Percentiles rank a stretch among this genome's conserved stretches.
Conservation (phyloP, 495 filamentous ascomycete species). For the Hypoxylon fuscum region DNA sequence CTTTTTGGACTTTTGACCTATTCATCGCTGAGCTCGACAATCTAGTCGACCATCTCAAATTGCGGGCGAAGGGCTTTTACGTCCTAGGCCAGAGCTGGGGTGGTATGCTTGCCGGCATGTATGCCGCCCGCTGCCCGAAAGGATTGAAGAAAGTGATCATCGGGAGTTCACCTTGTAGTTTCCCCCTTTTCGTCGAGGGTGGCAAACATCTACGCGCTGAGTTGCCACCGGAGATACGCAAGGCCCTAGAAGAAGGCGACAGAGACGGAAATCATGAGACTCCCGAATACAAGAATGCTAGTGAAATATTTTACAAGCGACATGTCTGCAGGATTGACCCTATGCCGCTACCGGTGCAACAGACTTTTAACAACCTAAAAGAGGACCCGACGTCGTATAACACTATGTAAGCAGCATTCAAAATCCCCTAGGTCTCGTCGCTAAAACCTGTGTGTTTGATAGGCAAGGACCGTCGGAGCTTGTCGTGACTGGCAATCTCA, state of each 20-base stretch:
- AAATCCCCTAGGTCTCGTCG: too few relatives aligned
- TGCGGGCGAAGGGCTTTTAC: slow-evolving; percentile 51
- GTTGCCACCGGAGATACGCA: slow-evolving; percentile 52
- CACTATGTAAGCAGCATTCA: slow-evolving; percentile 50
- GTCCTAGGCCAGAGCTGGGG: too few relatives aligned
- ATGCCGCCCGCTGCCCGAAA: slow-evolving; percentile 44
- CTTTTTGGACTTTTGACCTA: too few relatives aligned
- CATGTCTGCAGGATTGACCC: slow-evolving; percentile 56
- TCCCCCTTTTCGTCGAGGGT: slow-evolving; percentile 44
- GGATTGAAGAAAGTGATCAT: slow-evolving; percentile 56
- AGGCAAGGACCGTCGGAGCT: slow-evolving; percentile 61
- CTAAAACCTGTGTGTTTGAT: too few relatives aligned
- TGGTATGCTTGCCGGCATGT: slow-evolving; percentile 42
- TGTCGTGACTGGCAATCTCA: slow-evolving; percentile 53
- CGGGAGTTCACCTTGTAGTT: slow-evolving; percentile 49
- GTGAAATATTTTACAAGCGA: slow-evolving; percentile 48
- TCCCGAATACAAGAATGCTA: slow-evolving; percentile 53
- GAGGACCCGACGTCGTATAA: slow-evolving; percentile 55
- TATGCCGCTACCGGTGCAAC: slow-evolving; percentile 44
- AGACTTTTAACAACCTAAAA: slow-evolving; percentile 47
- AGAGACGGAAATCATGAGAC: slow-evolving; percentile 16
- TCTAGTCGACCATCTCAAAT: slow-evolving; percentile 52
- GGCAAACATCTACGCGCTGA: slow-evolving; percentile 41
- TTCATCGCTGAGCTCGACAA: slow-evolving; percentile 65
- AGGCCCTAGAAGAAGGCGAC: slow-evolving; percentile 50